Conservation (phyloP, 1,284 basidiomycete species). For the Microbotryum saponariae region DNA sequence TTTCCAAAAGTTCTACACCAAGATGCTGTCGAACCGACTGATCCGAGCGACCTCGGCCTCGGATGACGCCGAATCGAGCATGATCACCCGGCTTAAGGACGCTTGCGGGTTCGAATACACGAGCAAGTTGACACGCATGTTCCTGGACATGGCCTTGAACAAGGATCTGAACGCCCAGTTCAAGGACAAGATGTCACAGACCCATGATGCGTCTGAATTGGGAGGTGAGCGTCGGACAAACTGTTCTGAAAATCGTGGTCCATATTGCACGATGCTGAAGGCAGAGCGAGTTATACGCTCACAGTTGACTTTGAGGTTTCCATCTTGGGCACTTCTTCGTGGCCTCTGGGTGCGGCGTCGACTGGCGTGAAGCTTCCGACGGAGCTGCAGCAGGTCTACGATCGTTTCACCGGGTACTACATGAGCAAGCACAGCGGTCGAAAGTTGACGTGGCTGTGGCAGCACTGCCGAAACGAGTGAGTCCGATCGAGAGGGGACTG, state of each 20-base stretch:
- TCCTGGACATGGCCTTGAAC: slow-evolving; percentile 85
- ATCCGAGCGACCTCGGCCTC: slow-evolving; percentile 89
- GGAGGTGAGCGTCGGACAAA: slow-evolving; percentile 32
- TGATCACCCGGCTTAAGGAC: slow-evolving; percentile 99
- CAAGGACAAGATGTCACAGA: slow-evolving; percentile 85
- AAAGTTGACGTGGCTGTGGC: slow-evolving; percentile 96
- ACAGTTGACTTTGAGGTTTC: slow-evolving; percentile 81
- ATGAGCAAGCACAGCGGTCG: slow-evolving; percentile 83
- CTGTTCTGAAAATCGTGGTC: background rate
- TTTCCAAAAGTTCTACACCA: slow-evolving; percentile 98
- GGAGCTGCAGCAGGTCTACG: slow-evolving; percentile 78
- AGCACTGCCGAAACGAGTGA: slow-evolving; percentile 85
- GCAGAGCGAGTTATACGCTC: background rate
- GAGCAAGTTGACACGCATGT: slow-evolving; percentile 96
- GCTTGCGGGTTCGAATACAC: slow-evolving; percentile 98
- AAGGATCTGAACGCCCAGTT: slow-evolving; percentile 95
- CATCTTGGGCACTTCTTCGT: slow-evolving; percentile 92
- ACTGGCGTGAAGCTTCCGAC: slow-evolving; percentile 79
- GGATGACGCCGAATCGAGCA: slow-evolving; percentile 92
- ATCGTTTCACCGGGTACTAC: slow-evolving; percentile 90
- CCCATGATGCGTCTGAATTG: slow-evolving; percentile 57
- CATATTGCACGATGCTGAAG: background rate
- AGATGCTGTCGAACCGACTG: slow-evolving; percentile 88
- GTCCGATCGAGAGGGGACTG: background rate
- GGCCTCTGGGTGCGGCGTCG: slow-evolving; percentile 74